Evolutionary conservation across 192 early-diverging fungal genomes (phyloP).

Genomic region (Chytriomyces sp.): DNA sequence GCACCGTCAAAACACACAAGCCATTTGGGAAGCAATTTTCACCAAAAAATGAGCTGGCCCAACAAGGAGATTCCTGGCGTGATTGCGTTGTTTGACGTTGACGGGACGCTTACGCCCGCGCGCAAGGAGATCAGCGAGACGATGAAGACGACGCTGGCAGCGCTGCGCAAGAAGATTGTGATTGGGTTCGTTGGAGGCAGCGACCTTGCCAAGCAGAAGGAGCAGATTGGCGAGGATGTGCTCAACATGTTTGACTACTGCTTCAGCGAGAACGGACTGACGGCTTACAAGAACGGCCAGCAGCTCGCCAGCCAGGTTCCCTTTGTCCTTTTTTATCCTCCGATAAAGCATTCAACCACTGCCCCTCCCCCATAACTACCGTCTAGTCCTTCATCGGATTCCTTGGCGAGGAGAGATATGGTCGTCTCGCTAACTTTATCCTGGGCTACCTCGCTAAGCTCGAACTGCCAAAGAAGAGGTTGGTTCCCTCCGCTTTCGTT

Average conservation of each 20-base stretch:
- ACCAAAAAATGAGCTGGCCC: background rate
- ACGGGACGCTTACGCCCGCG: slow-evolving; percentile 95
- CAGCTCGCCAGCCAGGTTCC: slow-evolving; percentile 68
- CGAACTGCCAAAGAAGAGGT: slow-evolving; percentile 93
- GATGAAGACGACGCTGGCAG: slow-evolving; percentile 74
- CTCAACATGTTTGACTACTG: slow-evolving; percentile 89
- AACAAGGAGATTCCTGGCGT: slow-evolving; percentile 16
- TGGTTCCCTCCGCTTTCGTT: slow-evolving; percentile 5
- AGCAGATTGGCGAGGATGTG: slow-evolving; percentile 87
- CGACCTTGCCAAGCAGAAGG: slow-evolving; percentile 90
- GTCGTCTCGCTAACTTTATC: slow-evolving; percentile 88
- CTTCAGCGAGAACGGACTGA: slow-evolving; percentile 98
- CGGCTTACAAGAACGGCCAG: slow-evolving; percentile 80
- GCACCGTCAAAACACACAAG: no score
- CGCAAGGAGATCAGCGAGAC: slow-evolving; percentile 79
- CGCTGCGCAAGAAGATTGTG: slow-evolving; percentile 86
- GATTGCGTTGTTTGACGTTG: slow-evolving; percentile 66
- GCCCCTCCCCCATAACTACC: background rate
- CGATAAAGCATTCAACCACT: background rate
- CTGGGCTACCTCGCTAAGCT: slow-evolving; percentile 93
- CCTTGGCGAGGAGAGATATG: slow-evolving; percentile 92
- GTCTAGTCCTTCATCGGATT: slow-evolving; percentile 83
- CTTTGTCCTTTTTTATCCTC: background rate
- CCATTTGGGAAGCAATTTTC: no score
- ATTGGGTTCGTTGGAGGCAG: slow-evolving; percentile 88